phyloP scores from a whole-genome alignment of 1,284 basidiomycete species.

The Polyporus tsugae region DNA sequence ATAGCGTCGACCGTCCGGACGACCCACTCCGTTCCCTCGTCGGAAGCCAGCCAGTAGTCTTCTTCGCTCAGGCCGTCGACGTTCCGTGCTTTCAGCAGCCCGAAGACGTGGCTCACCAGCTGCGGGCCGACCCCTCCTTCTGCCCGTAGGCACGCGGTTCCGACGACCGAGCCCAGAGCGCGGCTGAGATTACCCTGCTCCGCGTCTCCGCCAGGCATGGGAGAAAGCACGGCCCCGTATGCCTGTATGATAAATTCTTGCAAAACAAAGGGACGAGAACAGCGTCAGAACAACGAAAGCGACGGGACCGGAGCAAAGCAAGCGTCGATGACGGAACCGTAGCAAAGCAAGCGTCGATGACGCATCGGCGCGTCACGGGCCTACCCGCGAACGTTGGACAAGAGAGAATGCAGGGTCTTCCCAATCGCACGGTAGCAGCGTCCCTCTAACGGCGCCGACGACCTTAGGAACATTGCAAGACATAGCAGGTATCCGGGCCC shows the following conservation, averaged over 20 bases:
- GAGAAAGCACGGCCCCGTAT: slow-evolving; percentile 89
- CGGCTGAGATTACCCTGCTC: slow-evolving; percentile 88
- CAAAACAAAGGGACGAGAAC: background rate
- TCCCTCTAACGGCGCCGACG: slow-evolving; percentile 2
- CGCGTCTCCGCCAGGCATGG: slow-evolving; percentile 62
- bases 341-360: background rate
- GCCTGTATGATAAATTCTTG: slow-evolving; percentile 92
- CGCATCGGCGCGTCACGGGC: background rate
- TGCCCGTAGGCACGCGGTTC: slow-evolving; percentile 90
- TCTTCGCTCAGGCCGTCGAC: slow-evolving; percentile 70
- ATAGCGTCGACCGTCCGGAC: slow-evolving; percentile 87
- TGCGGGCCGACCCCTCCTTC: slow-evolving; percentile 92
- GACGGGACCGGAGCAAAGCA: background rate
- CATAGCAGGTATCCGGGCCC: slow-evolving; percentile 19
- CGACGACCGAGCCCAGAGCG: slow-evolving; percentile 88
- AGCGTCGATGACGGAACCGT: background rate
- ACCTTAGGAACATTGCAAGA: background rate
- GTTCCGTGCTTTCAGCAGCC: slow-evolving; percentile 85
- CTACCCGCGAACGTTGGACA: slow-evolving; percentile 10
- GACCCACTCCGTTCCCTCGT: slow-evolving; percentile 94
- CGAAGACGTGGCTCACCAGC: slow-evolving; percentile 92
- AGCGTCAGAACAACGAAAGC: background rate
- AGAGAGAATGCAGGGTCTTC: background rate
- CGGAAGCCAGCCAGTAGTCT: slow-evolving; percentile 86
- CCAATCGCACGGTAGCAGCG: slow-evolving; percentile 1